Base-by-base conservation (phyloP, 2,329 filamentous ascomycete species). In the Podosphaera leucotricha region DNA sequence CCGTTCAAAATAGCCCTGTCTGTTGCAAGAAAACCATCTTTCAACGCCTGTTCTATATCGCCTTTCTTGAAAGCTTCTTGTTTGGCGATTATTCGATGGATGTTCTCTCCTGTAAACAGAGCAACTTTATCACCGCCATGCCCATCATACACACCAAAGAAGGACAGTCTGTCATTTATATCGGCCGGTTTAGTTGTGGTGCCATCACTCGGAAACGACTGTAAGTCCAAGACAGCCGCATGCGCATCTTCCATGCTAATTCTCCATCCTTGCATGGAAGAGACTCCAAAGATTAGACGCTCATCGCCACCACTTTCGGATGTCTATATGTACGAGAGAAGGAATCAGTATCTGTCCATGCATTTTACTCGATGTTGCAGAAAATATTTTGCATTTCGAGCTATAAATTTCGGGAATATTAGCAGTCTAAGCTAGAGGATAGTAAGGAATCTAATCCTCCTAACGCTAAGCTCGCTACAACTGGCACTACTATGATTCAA, bases 221-320 rank as follows among this genome's bases (percentile, higher is more conserved):
- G 74, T 53, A 95, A 75, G 62, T 95, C 83, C 60, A 98, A 80
- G 43, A 95, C 67, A 45, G 81, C 73, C 49, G 82, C 83, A 66
- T 98, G 90, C 50, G 90, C 77, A 61, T 98, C 90, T 63, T 98
- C 90, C 90, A 98, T 98, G 68, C 83, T 93, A 66, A 98, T 95
- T 66, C 90, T 81, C 90, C 90, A 98, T 68, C 90, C 90, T 66
- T 98, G 90, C 90, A 98, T 98, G 64, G 85, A 85, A 53, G 90
- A 98, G 53, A 95, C 77, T 59, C 90, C 90, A 63, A 82, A 98
- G 60, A 90, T 65, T 60, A 93, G 76, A 60, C 83, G 78, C 52
- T 92, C 85, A 81, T 95, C 86, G 66, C 84, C 77, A 64, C 86
- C 86, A 60, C 77, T 77, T 61, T 80, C 77, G 58, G 90, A 98